phyloP scores from a whole-genome alignment of 768 basidiomycete genomes.

The Tricholoma terreum region DNA sequence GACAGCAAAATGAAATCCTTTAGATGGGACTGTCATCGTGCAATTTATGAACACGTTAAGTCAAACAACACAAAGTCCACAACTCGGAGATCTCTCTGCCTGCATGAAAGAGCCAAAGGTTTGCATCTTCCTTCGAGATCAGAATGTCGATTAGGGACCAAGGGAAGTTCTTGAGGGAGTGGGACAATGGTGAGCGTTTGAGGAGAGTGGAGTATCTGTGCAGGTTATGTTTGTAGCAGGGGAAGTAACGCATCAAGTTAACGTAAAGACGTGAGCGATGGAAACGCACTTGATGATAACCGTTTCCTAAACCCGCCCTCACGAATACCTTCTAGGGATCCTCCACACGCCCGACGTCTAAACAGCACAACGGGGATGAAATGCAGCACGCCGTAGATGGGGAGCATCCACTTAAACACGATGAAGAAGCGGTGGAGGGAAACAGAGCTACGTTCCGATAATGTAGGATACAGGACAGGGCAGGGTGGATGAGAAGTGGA shows the following conservation, averaged over 20 bases:
- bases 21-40: too few species aligned
- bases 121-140: conserved; percentile 62
- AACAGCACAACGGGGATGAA: conserved; percentile 84
- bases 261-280: not conserved
- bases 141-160: conserved; percentile 51
- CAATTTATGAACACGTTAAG: too few species aligned
- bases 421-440: too few species aligned
- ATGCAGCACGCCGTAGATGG: conserved; percentile 87
- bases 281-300: conserved; percentile 59
- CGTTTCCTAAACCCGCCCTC: conserved; percentile 65
- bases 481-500: conserved; percentile 56
- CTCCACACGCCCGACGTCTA: conserved; percentile 57
- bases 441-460: conserved; percentile 56
- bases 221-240: conserved; percentile 64
- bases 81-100: too few species aligned
- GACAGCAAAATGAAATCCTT: too few species aligned
- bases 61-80: too few species aligned
- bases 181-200: conserved; percentile 12
- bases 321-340: conserved; percentile 67
- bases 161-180: conserved; percentile 39
- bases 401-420: too few species aligned
- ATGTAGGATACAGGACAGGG: conserved; percentile 73
- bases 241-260: conserved; percentile 21
- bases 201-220: conserved; percentile 44
- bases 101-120: too few species aligned